Conservation (phyloP, 2,329 filamentous ascomycete genomes). For the Pyrenochaeta sp. region DNA sequence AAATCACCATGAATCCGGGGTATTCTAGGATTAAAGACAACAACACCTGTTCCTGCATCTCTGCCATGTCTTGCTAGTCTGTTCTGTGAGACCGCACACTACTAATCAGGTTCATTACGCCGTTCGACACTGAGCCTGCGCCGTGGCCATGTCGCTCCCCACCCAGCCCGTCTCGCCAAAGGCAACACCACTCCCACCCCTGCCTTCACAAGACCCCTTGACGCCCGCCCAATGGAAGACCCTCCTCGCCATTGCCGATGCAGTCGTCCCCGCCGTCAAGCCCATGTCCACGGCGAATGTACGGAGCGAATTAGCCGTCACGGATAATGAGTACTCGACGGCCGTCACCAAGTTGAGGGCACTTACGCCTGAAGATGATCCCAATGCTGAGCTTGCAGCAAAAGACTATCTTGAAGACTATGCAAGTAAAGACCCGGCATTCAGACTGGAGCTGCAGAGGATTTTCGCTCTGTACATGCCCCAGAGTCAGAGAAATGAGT, state of each 20-base stretch:
- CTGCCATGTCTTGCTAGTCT: slow-evolving; percentile 1
- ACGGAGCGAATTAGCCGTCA: slow-evolving; percentile 56
- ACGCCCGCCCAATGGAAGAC: slow-evolving; percentile 66
- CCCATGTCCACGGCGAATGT: slow-evolving; percentile 48
- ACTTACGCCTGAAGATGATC: slow-evolving; percentile 34
- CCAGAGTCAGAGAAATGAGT: slow-evolving; percentile 56
- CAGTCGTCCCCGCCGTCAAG: slow-evolving; percentile 67
- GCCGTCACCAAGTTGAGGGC: slow-evolving; percentile 49
- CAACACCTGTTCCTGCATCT: slow-evolving; percentile 1
- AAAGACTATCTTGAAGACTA: slow-evolving; percentile 63
- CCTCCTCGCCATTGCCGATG: slow-evolving; percentile 65
- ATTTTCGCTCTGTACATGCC: slow-evolving; percentile 60
- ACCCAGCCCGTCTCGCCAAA: slow-evolving; percentile 45
- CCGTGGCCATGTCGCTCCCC: slow-evolving; percentile 34
- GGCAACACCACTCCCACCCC: slow-evolving; percentile 56
- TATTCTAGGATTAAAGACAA: background rate
- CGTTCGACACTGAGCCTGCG: slow-evolving; percentile 6
- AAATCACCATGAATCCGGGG: background rate
- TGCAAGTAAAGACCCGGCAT: slow-evolving; percentile 61
- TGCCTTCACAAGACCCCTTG: slow-evolving; percentile 58
- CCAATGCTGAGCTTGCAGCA: slow-evolving; percentile 54
- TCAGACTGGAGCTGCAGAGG: slow-evolving; percentile 61
- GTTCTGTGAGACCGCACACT: background rate
- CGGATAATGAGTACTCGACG: slow-evolving; percentile 61
- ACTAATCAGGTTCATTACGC: background rate